Conservation (phyloP, 139 green algal genomes). For the Tetradesmus lagerheimii region DNA sequence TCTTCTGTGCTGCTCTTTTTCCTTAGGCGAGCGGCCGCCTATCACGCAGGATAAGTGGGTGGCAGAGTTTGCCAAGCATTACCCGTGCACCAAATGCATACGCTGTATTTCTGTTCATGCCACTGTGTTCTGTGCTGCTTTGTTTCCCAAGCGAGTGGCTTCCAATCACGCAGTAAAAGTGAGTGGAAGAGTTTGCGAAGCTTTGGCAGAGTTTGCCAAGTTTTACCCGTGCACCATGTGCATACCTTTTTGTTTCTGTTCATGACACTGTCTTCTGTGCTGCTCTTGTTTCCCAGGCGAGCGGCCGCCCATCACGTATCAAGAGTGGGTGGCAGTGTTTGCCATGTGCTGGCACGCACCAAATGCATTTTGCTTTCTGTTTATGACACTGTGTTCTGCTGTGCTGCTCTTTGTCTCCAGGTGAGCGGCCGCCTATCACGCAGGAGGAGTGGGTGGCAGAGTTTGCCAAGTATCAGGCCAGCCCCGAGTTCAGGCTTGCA, state of each 20-base stretch:
- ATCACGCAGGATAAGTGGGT: slow-evolving; percentile 80
- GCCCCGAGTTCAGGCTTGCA: slow-evolving; percentile 91
- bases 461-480: slow-evolving; percentile 94
- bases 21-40: background rate
- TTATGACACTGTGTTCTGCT: background rate
- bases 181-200: slow-evolving; percentile 90
- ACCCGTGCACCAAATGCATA: slow-evolving; percentile 81
- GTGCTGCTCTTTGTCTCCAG: no score
- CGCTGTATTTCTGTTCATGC: background rate
- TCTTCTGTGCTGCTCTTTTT: no score
- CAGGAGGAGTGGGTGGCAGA: slow-evolving; percentile 89
- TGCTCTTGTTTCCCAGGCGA: background rate
- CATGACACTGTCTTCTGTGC: background rate
- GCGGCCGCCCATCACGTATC: slow-evolving; percentile 42
- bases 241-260: background rate
- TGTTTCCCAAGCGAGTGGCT: background rate
- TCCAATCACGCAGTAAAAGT: slow-evolving; percentile 68
- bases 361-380: slow-evolving; percentile 59
- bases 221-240: slow-evolving; percentile 90
- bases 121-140: background rate
- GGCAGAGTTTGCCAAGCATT: slow-evolving; percentile 94
- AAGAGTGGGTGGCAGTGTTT: slow-evolving; percentile 92
- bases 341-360: slow-evolving; percentile 89
- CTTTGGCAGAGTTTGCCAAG: no score
- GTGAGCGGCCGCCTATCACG: slow-evolving; percentile 67